These are phyloP conservation scores for Pholiota conissans DNA, from an alignment of 768 basidiomycete genomes.

Conservation along the genomic window DNA sequence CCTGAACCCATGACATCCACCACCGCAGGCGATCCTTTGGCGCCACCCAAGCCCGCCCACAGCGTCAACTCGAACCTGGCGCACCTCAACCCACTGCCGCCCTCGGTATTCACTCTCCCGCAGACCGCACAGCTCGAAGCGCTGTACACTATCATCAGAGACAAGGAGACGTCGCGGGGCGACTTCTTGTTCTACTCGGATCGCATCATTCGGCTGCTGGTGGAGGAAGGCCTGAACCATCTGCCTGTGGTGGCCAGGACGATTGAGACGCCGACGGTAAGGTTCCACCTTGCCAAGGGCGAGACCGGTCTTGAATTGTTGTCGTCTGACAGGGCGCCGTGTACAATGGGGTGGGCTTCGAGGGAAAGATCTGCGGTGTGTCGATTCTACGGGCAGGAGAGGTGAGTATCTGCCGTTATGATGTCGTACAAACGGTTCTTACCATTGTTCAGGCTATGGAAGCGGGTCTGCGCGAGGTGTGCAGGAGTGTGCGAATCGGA, in stretches of 20 bases:
- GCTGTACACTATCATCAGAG: slow-evolving; percentile 91
- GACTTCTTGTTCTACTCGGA: slow-evolving; percentile 98
- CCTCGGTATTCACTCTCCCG: slow-evolving; percentile 85
- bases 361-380: slow-evolving; percentile 95
- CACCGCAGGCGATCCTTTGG: slow-evolving; percentile 17
- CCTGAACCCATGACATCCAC: not conserved
- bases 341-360: slow-evolving; percentile 92
- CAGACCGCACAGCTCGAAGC: slow-evolving; percentile 95
- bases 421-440: not conserved
- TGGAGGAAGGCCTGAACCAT: slow-evolving; percentile 90
- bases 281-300: slow-evolving; percentile 17
- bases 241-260: slow-evolving; percentile 69
- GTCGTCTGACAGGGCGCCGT: slow-evolving; percentile 57
- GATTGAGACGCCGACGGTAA: slow-evolving; percentile 81
- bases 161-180: slow-evolving; percentile 83
- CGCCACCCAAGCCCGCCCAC: slow-evolving; percentile 35
- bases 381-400: slow-evolving; percentile 94
- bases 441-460: slow-evolving; percentile 80
- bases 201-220: slow-evolving; percentile 82
- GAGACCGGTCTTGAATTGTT: not conserved
- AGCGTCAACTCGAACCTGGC: slow-evolving; percentile 32
- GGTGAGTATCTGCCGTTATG: slow-evolving; percentile 36
- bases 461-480: slow-evolving; percentile 93
- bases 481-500: slow-evolving; percentile 90
- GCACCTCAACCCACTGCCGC: slow-evolving; percentile 53